These are phyloP conservation scores for Xylariaceae sp. DNA, from an alignment of 2,329 filamentous ascomycete genomes.

Conservation along the genomic window DNA sequence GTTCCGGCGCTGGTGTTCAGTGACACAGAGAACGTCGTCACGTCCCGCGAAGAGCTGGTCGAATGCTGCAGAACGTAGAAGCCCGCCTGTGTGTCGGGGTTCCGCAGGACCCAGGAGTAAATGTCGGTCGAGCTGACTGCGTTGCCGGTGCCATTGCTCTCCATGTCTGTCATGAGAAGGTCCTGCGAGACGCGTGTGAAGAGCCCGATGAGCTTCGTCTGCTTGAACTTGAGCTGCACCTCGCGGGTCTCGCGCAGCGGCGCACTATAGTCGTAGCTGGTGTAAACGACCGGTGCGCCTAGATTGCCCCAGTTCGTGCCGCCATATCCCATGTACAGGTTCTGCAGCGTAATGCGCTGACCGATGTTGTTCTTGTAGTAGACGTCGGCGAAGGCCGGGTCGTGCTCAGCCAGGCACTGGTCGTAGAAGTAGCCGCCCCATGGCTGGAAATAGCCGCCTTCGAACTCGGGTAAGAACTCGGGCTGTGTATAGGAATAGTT, in stretches of 20 bases:
- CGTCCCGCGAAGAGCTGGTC: not conserved
- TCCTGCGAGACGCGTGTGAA: constrained; percentile 1
- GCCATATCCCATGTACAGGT: constrained; percentile 1
- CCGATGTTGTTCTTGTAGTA: constrained; percentile 4
- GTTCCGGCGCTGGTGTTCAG: constrained; percentile 1
- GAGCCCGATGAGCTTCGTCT: constrained; percentile 2
- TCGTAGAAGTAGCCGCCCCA: constrained; percentile 2
- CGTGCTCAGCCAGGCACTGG: not conserved
- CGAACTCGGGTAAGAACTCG: constrained; percentile 1
- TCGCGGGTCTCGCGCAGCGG: constrained; percentile 1
- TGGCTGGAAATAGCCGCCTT: not conserved
- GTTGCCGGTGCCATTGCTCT: constrained; percentile 1
- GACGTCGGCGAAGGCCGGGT: constrained; percentile 1
- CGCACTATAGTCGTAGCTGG: constrained; percentile 1
- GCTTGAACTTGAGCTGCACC: not conserved
- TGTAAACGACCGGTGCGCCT: constrained; percentile 1
- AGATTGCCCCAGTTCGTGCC: constrained; percentile 1
- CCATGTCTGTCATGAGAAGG: not conserved
- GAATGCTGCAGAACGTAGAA: constrained; percentile 1
- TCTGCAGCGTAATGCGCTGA: constrained; percentile 1
- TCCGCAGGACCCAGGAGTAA: not conserved
- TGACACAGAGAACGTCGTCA: not conserved
- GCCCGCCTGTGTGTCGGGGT: not conserved
- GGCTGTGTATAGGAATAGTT: constrained; percentile 2
- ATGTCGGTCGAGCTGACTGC: not conserved